A percentile compares a stretch with the other conserved stretches of the same genome.
These are phyloP conservation scores for Punctularia strigosozonata DNA, from an alignment of 768 basidiomycete genomes.

Conservation along the genomic window DNA sequence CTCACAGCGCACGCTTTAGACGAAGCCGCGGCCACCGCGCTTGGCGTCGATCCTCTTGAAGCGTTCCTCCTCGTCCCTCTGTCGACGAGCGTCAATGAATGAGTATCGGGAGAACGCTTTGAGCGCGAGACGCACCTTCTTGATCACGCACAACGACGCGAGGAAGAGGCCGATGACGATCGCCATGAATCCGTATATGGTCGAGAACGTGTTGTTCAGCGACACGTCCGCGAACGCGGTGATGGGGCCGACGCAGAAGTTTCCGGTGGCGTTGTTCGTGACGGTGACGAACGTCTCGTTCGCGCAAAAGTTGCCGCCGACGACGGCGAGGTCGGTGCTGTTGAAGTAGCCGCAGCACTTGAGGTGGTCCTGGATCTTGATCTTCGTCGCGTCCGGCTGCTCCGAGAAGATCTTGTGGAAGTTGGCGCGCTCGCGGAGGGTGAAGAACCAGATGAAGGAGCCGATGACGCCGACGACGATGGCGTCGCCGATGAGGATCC, in stretches of 20 bases:
- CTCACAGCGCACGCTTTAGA: too few relatives aligned
- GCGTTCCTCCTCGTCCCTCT: constrained; percentile 72
- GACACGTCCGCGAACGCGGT: constrained; percentile 59
- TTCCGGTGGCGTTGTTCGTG: constrained; percentile 25
- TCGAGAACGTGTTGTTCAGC: constrained; percentile 76
- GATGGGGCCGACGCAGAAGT: constrained; percentile 55
- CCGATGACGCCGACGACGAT: constrained; percentile 53
- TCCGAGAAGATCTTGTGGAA: constrained; percentile 48
- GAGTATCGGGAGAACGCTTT: not conserved
- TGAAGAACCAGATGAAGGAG: constrained; percentile 72
- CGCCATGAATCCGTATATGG: constrained; percentile 69
- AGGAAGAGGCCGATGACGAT: constrained; percentile 66
- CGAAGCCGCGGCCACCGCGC: constrained; percentile 78
- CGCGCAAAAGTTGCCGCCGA: constrained; percentile 53
- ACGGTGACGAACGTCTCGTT: constrained; percentile 24
- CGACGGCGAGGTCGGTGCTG: constrained; percentile 42
- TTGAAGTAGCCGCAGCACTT: constrained; percentile 82
- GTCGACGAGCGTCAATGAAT: constrained; percentile 7
- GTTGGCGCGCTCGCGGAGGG: constrained; percentile 57
- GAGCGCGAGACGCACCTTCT: constrained; percentile 44
- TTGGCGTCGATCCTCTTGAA: constrained; percentile 88
- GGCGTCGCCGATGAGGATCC: constrained; percentile 53
- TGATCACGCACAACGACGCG: constrained; percentile 78
- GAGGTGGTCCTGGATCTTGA: constrained; percentile 69
- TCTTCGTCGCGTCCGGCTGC: constrained; percentile 32